Base-by-base conservation (phyloP, 116 monocot genomes). In the Iris pallida region DNA sequence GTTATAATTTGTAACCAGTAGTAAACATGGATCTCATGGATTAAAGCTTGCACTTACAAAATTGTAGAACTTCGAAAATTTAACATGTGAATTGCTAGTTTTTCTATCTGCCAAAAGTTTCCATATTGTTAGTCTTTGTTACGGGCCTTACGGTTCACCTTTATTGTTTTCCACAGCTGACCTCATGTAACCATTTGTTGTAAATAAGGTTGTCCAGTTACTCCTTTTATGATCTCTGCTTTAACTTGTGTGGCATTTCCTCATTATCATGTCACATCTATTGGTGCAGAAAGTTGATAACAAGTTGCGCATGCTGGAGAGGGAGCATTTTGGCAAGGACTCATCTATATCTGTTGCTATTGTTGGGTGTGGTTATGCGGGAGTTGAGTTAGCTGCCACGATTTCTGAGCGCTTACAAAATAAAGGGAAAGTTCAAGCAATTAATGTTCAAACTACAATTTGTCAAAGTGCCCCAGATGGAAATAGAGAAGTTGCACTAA, bases 311-410 rank as follows among this genome's bases (percentile, higher is more conserved):
- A 65, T 57, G n/a, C 59, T 97, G 76, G 92, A 92, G 75, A 66
- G 83, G 40, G 66, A 69, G 45, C 77, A 48, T 53, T 90, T 90
- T 76, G 81, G 75, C 59, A 80, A 84, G 6, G 65, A 30, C 49
- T 72, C 79, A 53, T 74, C 74, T 47, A 85, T 97, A 77, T 11
- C 64, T 70, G 90, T 97, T 53, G 85, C 92, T 68, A 78, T 97
- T 76, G 97, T 97, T 71, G 97, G 97, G 4, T 92, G 89, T 54
- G 92, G 97, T 62, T 97, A 97, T 70, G 80, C 90, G 58, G 96
- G 96, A 41, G 85, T 92, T 55, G 97, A 97, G 68, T 76, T 97
- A 60, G 92, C 97, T 81, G 97, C 92, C 18, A 97, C 92, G 0
- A 85, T 97, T 41, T 89, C 92, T 20, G 92, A 97, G 65, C 89